Percentiles rank a stretch among this genome's conserved stretches.
Evolutionary conservation across 2,329 filamentous ascomycete species (phyloP).

Genomic region (Xenoacremonium recifei): DNA sequence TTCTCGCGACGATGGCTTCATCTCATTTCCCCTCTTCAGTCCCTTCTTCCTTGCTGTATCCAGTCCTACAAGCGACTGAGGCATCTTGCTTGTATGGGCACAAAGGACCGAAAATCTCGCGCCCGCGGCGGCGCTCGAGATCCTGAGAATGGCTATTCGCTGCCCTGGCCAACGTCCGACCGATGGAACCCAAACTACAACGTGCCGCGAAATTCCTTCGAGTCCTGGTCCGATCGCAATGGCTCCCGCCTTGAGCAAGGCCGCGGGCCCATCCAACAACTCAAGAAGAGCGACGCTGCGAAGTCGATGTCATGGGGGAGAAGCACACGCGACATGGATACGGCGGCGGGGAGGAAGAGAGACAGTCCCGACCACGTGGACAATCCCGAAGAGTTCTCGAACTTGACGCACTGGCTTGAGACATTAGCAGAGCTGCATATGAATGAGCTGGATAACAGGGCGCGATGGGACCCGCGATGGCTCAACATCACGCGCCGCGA

Average conservation of each 20-base stretch:
- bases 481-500: constrained; percentile 24
- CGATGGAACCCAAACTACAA: constrained; percentile 28
- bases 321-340: constrained; percentile 17
- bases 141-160: constrained; percentile 11
- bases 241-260: constrained; percentile 6
- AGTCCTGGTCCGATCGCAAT: background rate
- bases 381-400: constrained; percentile 19
- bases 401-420: constrained; percentile 28
- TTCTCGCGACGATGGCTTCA: too few relatives aligned
- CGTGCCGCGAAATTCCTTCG: constrained; percentile 20
- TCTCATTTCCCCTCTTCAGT: too few relatives aligned
- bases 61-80: too few relatives aligned
- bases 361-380: constrained; percentile 1
- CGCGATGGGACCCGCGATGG: constrained; percentile 25
- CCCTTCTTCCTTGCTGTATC: too few relatives aligned
- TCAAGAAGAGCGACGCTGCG: background rate
- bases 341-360: background rate
- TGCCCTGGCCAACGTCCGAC: constrained; percentile 17
- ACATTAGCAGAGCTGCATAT: constrained; percentile 29
- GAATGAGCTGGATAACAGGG: constrained; percentile 27
- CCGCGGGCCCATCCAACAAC: background rate
- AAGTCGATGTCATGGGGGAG: constrained; percentile 10
- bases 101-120: too few relatives aligned
- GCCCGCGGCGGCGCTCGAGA: constrained; percentile 10
- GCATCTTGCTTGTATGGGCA: too few relatives aligned